Conservation (phyloP, 352 stramenopile genomes). For the Phytophthora sp. region DNA sequence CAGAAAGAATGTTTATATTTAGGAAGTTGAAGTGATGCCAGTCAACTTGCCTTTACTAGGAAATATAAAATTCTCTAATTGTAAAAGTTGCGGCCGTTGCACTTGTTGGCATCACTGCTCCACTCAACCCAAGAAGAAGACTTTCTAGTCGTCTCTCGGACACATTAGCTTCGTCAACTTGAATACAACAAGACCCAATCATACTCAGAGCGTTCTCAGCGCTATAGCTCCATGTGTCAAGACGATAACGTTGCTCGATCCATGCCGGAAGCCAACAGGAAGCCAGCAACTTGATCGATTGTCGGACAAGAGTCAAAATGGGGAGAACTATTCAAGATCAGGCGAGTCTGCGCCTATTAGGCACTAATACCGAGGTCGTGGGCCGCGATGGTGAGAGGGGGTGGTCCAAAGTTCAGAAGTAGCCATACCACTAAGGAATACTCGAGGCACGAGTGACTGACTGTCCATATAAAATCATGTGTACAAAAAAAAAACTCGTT, state of each 20-base stretch:
- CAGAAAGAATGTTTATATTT: no score
- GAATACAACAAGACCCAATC: background rate
- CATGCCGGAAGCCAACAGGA: background rate
- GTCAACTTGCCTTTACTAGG: no score
- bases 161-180: slow-evolving; percentile 13
- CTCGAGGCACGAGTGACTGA: no score
- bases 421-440: slow-evolving; percentile 24
- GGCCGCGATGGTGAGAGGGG: slow-evolving; percentile 16
- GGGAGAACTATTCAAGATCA: no score
- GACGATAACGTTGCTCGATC: slow-evolving; percentile 17
- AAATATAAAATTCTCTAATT: no score
- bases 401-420: slow-evolving; percentile 29
- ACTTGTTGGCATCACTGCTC: no score
- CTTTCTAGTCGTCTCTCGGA: no score
- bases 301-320: slow-evolving; percentile 34
- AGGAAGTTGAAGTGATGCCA: slow-evolving; percentile 21
- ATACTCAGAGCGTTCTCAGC: background rate
- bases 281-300: slow-evolving; percentile 34
- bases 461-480: no score
- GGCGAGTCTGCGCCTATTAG: no score
- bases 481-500: no score
- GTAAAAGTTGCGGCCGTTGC: no score
- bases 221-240: slow-evolving; percentile 21
- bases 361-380: slow-evolving; percentile 1
- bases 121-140: no score